phyloP scores from a whole-genome alignment of 768 basidiomycete species.

The Hygrophoropsis aurantiaca region DNA sequence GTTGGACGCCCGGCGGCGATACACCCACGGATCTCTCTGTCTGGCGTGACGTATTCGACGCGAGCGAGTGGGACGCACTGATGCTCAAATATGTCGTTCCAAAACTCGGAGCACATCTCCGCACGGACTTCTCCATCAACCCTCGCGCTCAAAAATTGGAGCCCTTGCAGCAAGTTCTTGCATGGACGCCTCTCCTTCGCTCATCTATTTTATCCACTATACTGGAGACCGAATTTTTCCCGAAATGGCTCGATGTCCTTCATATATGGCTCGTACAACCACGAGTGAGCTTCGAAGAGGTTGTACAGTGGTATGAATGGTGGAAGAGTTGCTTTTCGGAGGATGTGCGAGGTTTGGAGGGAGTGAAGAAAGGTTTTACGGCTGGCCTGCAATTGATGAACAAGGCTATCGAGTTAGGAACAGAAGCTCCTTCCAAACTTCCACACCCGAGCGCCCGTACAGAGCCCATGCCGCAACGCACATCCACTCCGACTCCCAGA shows the following conservation, averaged over 20 bases:
- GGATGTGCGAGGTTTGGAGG: conserved; percentile 59
- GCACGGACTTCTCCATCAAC: conserved; percentile 87
- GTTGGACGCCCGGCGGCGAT: conserved; percentile 71
- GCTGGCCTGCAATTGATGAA: conserved; percentile 93
- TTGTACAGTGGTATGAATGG: conserved; percentile 88
- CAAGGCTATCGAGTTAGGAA: conserved; percentile 84
- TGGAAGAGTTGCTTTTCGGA: conserved; percentile 85
- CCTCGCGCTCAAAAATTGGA: conserved; percentile 88
- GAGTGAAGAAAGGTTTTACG: conserved; percentile 79
- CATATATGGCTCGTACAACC: conserved; percentile 94
- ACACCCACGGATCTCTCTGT: conserved; percentile 71
- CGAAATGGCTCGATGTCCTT: conserved; percentile 92
- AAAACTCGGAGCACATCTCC: conserved; percentile 79
- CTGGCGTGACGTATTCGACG: conserved; percentile 86
- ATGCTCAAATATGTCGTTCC: conserved; percentile 90
- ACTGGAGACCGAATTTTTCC: conserved; percentile 91
- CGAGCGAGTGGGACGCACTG: conserved; percentile 87
- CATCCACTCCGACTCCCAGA: conserved; percentile 21
- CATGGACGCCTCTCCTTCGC: conserved; percentile 76
- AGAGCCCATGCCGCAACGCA: conserved; percentile 38
- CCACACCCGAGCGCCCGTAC: conserved; percentile 64
- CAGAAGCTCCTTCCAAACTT: conserved; percentile 67
- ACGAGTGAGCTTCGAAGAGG: conserved; percentile 84
- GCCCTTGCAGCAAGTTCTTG: conserved; percentile 72
- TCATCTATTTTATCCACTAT: conserved; percentile 78